Percentiles rank a stretch among this genome's conserved stretches.
These are phyloP conservation scores for Mycena sp. DNA, from an alignment of 1,284 basidiomycete genomes.

Conservation along the genomic window DNA sequence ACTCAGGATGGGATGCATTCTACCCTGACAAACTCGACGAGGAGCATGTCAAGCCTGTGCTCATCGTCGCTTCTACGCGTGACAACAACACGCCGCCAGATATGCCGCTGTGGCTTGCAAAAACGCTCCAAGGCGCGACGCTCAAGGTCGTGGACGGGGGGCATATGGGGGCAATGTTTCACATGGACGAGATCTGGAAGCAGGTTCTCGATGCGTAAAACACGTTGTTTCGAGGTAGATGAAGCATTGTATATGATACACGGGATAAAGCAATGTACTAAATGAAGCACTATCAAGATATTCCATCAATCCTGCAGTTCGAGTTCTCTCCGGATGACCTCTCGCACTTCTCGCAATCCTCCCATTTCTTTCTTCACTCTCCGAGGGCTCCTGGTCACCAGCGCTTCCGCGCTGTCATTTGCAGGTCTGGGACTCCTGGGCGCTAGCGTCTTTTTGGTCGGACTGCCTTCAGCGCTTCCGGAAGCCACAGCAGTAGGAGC, in stretches of 20 bases:
- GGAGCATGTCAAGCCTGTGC: too few species aligned
- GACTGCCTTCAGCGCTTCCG: slow-evolving; percentile 34
- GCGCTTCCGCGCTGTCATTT: slow-evolving; percentile 64
- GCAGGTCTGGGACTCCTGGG: slow-evolving; percentile 48
- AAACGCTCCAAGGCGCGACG: too few species aligned
- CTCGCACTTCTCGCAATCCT: slow-evolving; percentile 78
- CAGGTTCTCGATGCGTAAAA: too few species aligned
- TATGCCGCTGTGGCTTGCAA: too few species aligned
- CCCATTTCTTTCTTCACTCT: slow-evolving; percentile 73
- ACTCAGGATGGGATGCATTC: too few species aligned
- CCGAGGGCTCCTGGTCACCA: slow-evolving; percentile 73
- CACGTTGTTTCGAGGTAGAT: too few species aligned
- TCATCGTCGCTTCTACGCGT: too few species aligned
- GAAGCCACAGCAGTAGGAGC: slow-evolving; percentile 52
- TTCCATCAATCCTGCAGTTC: slow-evolving; percentile 67
- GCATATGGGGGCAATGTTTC: too few species aligned
- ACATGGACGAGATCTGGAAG: too few species aligned
- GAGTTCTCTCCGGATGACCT: slow-evolving; percentile 79
- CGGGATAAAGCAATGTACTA: slow-evolving; percentile 17
- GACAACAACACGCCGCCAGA: too few species aligned
- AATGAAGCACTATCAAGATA: slow-evolving; percentile 19
- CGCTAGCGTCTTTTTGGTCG: slow-evolving; percentile 46
- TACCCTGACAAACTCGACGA: too few species aligned
- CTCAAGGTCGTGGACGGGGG: too few species aligned
- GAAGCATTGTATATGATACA: slow-evolving; percentile 37